Evolutionary conservation across 345 rosid genomes (phyloP).

Genomic region (Ceriops zippeliana): DNA sequence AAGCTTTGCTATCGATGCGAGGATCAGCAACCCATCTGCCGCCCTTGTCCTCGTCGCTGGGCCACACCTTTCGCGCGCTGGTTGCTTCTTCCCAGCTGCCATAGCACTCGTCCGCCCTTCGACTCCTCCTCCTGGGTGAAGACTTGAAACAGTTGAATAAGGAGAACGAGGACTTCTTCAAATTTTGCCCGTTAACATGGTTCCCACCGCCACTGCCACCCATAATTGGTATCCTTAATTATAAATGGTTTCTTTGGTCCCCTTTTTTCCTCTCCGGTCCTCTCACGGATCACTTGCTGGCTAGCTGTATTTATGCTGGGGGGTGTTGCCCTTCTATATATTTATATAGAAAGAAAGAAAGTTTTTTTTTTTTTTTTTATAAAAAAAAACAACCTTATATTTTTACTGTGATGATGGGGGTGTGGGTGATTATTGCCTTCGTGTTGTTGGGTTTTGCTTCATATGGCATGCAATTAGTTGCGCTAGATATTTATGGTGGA

Average conservation of each 20-base stretch:
- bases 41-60: constrained; percentile 40
- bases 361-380: too few relatives aligned
- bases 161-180: constrained; percentile 23
- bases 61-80: constrained; percentile 17
- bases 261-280: too few relatives aligned
- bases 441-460: background rate
- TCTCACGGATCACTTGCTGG: too few relatives aligned
- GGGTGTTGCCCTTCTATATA: too few relatives aligned
- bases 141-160: constrained; percentile 37
- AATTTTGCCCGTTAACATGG: constrained; percentile 14
- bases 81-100: constrained; percentile 12
- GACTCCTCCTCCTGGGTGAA: constrained; percentile 14
- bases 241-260: too few relatives aligned
- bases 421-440: background rate
- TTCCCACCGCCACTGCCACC: constrained; percentile 23
- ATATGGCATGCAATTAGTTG: background rate
- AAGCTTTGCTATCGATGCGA: constrained; percentile 37
- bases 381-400: too few relatives aligned
- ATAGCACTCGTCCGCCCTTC: constrained; percentile 5
- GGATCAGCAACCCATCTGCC: constrained; percentile 46
- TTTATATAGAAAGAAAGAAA: too few relatives aligned
- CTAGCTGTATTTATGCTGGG: too few relatives aligned
- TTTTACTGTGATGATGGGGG: too few relatives aligned
- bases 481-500: constrained; percentile 8
- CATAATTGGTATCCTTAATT: constrained; percentile 14